Evolutionary conservation across 2,329 filamentous ascomycete species (phyloP).

Genomic region (Davidsoniella neocaledoniae): DNA sequence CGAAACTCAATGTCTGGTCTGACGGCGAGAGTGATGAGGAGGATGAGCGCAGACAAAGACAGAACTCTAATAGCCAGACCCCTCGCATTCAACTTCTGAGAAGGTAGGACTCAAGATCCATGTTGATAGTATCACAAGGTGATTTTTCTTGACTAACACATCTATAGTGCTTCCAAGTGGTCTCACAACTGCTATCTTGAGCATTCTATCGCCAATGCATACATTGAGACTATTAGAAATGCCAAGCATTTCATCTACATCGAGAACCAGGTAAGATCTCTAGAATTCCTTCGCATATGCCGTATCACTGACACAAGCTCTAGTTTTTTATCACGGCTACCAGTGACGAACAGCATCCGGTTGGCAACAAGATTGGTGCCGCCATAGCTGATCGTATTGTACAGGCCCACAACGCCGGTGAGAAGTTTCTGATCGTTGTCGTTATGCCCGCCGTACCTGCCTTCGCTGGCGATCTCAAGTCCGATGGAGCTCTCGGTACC

Average conservation of each 20-base stretch:
- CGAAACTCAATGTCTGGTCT: conserved; percentile 6
- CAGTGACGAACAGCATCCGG: conserved; percentile 48
- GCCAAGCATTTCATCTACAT: conserved; percentile 64
- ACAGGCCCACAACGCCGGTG: conserved; percentile 45
- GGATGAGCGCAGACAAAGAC: neutral
- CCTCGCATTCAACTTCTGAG: conserved; percentile 31
- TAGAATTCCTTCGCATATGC: neutral
- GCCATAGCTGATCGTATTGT: conserved; percentile 65
- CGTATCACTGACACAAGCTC: conserved; percentile 5
- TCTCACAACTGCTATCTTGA: conserved; percentile 34
- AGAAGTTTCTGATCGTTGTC: conserved; percentile 59
- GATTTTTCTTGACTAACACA: conserved; percentile 2
- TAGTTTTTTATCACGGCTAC: conserved; percentile 81
- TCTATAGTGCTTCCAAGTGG: conserved; percentile 30
- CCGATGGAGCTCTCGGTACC: conserved; percentile 56
- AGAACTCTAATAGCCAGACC: neutral
- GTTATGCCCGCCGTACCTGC: conserved; percentile 67
- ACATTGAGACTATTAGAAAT: conserved; percentile 52
- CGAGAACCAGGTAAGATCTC: conserved; percentile 43
- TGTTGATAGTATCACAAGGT: neutral
- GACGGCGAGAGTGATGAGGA: neutral
- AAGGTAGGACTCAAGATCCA: conserved; percentile 22
- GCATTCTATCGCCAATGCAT: conserved; percentile 78
- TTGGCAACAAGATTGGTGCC: conserved; percentile 62
- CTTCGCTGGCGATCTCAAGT: conserved; percentile 64